A percentile compares a stretch with the other conserved stretches of the same genome.
phyloP scores from a whole-genome alignment of 2,329 filamentous ascomycete species.

The Talaromyces sp. region DNA sequence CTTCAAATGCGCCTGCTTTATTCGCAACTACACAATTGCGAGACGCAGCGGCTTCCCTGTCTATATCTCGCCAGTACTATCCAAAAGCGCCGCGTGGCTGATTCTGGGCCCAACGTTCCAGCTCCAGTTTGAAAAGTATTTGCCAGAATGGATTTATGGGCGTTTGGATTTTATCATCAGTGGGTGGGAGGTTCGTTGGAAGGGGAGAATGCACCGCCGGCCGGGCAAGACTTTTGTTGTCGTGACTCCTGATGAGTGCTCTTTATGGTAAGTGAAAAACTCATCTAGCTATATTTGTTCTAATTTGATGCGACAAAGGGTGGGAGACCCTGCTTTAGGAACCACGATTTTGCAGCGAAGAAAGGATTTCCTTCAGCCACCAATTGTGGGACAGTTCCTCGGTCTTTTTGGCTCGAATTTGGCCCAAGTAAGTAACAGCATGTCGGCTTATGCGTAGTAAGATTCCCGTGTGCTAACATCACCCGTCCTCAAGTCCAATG shows the following conservation, averaged over 20 bases:
- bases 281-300: too few relatives aligned
- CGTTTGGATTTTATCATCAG: conserved; percentile 21
- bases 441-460: not conserved
- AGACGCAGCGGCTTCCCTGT: conserved; percentile 22
- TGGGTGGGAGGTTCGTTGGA: conserved; percentile 31
- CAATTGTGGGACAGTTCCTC: conserved; percentile 23
- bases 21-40: conserved; percentile 20
- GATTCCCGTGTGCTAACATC: not conserved
- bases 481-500: conserved; percentile 17
- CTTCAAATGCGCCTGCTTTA: not conserved
- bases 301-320: conserved; percentile 10
- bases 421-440: conserved; percentile 19
- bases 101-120: conserved; percentile 18
- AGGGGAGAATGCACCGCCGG: conserved; percentile 20
- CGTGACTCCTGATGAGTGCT: conserved; percentile 22
- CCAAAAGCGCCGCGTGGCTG: conserved; percentile 23
- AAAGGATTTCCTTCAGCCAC: conserved; percentile 30
- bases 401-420: conserved; percentile 32
- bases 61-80: conserved; percentile 17
- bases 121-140: conserved; percentile 5
- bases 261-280: conserved; percentile 10
- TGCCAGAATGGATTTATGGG: conserved; percentile 21
- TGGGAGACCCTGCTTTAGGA: conserved; percentile 28
- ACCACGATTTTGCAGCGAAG: conserved; percentile 26
- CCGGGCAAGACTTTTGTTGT: conserved; percentile 25